phyloP scores from a whole-genome alignment of 1,284 basidiomycete species.

The Phellopilus nigrolimitatus region DNA sequence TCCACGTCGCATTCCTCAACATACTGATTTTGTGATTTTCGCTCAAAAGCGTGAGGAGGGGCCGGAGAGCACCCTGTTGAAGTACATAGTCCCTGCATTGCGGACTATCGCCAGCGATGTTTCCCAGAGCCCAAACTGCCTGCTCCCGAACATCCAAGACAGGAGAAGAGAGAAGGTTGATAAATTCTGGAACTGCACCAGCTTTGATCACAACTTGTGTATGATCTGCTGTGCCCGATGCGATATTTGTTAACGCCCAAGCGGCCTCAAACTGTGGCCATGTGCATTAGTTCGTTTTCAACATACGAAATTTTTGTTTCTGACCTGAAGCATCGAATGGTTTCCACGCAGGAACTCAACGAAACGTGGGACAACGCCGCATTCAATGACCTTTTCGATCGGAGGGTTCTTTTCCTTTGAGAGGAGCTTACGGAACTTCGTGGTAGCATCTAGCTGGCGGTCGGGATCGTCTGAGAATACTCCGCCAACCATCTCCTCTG shows the following conservation, averaged over 20 bases:
- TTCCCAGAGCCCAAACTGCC: constrained; percentile 95
- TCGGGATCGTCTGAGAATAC: constrained; percentile 93
- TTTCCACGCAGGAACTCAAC: constrained; percentile 89
- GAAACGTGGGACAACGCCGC: constrained; percentile 95
- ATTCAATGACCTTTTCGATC: constrained; percentile 99
- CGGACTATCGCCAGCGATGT: constrained; percentile 95
- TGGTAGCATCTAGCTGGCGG: constrained; percentile 90
- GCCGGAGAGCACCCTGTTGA: constrained; percentile 70
- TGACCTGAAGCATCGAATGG: constrained; percentile 93
- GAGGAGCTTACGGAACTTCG: constrained; percentile 95
- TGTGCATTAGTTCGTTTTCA: constrained; percentile 12
- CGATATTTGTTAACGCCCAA: constrained; percentile 99
- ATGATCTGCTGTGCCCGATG: constrained; percentile 97
- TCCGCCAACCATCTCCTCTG: constrained; percentile 88
- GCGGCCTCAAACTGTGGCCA: constrained; percentile 88
- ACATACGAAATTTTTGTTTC: constrained; percentile 23
- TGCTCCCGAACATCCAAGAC: constrained; percentile 94
- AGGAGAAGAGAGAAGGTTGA: constrained; percentile 83
- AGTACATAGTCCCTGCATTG: constrained; percentile 90
- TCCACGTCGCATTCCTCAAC: constrained; percentile 98
- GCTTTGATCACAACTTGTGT: constrained; percentile 97
- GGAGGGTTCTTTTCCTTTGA: constrained; percentile 99
- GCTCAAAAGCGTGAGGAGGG: constrained; percentile 67
- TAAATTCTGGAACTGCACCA: constrained; percentile 96
- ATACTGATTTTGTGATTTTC: constrained; percentile 95